Conservation (phyloP, 176 grass and related monocot genomes). For the Alloteropsis semialata region DNA sequence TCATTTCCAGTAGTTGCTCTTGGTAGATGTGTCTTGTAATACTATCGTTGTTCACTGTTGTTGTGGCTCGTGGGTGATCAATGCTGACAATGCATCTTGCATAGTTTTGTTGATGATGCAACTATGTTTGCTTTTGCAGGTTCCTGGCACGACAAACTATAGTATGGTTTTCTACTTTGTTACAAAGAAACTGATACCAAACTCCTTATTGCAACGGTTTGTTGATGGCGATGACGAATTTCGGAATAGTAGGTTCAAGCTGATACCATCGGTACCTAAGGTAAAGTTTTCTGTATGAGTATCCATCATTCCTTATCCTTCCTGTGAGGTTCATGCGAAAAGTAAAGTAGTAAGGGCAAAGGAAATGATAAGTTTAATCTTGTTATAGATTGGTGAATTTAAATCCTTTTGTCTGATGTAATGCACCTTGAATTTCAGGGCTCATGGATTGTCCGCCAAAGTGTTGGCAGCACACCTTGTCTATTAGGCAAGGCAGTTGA, state of each 20-base stretch:
- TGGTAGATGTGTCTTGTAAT: neutral
- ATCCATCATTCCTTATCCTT: neutral
- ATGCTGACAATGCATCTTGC: neutral
- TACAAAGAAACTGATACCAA: slow-evolving; percentile 60
- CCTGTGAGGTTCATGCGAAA: neutral
- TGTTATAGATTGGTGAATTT: neutral
- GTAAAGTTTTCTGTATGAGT: slow-evolving; percentile 23
- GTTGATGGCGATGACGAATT: slow-evolving; percentile 97
- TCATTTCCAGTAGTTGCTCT: neutral
- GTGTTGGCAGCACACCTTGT: slow-evolving; percentile 96
- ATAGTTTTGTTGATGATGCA: neutral
- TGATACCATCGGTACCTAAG: slow-evolving; percentile 97
- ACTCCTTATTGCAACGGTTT: slow-evolving; percentile 91
- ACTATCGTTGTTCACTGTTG: neutral
- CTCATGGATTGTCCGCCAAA: slow-evolving; percentile 97
- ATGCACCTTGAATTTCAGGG: slow-evolving; percentile 54
- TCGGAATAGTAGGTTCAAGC: slow-evolving; percentile 96
- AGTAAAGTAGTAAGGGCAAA: neutral
- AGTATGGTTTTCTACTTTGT: slow-evolving; percentile 99
- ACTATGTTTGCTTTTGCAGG: slow-evolving; percentile 57
- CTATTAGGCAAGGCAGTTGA: slow-evolving; percentile 95
- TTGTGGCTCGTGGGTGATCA: neutral
- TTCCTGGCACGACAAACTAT: slow-evolving; percentile 92
- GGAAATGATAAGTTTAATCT: neutral
- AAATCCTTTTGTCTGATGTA: slow-evolving; percentile 5